Percentiles rank a stretch among this genome's conserved stretches.
Evolutionary conservation across 2,329 filamentous ascomycete genomes (phyloP).

Genomic region (Colletotrichum salicis): DNA sequence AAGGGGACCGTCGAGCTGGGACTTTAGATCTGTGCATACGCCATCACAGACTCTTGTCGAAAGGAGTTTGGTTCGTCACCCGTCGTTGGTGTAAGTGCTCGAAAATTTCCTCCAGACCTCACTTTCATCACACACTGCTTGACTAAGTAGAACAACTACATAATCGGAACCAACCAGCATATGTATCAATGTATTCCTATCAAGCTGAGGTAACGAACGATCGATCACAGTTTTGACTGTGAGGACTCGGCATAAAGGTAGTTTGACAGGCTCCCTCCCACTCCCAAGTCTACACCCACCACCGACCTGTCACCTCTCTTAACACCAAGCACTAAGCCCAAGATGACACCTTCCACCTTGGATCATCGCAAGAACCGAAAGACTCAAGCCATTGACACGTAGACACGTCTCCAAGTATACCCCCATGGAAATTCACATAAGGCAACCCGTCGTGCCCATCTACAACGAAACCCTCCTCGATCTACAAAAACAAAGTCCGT

Average conservation of each 20-base stretch:
- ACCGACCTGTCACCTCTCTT: too few species aligned
- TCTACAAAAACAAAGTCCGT: not conserved
- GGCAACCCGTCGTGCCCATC: not conserved
- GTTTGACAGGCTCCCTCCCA: not conserved
- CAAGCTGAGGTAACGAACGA: not conserved
- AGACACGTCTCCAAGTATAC: not conserved
- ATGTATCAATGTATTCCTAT: not conserved
- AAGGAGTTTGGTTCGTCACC: not conserved
- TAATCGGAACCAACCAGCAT: not conserved
- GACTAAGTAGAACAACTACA: not conserved
- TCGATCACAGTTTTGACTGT: not conserved
- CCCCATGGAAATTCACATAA: not conserved
- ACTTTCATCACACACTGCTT: not conserved
- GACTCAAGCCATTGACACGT: not conserved
- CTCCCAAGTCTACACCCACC: not conserved
- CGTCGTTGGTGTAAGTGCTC: too few species aligned
- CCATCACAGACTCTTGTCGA: too few species aligned
- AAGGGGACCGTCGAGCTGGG: too few species aligned
- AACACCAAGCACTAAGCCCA: too few species aligned
- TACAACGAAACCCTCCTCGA: not conserved
- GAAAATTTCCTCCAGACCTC: not conserved
- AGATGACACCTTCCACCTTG: not conserved
- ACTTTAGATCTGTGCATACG: too few species aligned
- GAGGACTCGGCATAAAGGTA: not conserved
- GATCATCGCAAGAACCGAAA: not conserved